phyloP scores from a whole-genome alignment of 768 basidiomycete genomes.

The Psilocybe azurescens region DNA sequence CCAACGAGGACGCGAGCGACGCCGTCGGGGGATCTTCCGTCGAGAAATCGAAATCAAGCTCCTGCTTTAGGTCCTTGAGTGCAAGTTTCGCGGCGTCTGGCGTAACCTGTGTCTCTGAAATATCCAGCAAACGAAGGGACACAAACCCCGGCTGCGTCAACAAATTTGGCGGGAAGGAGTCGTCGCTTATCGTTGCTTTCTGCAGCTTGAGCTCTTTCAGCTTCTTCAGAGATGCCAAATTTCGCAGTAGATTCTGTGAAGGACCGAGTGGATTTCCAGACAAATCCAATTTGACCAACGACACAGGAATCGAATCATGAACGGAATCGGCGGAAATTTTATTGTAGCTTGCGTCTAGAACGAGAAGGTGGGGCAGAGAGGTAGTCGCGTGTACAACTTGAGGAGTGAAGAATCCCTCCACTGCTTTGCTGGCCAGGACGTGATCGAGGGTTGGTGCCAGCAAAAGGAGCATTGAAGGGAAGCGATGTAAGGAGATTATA shows the following conservation, averaged over 20 bases:
- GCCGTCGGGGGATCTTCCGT: conserved; percentile 59
- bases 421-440: conserved; percentile 38
- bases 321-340: conserved; percentile 60
- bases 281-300: conserved; percentile 63
- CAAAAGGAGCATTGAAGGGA: conserved; percentile 68
- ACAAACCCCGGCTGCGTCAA: conserved; percentile 49
- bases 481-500: conserved; percentile 68
- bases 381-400: conserved; percentile 63
- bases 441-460: conserved; percentile 26
- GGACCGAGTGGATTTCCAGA: conserved; percentile 69
- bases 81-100: conserved; percentile 48
- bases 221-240: conserved; percentile 50
- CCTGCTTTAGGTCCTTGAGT: conserved; percentile 52
- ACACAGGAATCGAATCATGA: conserved; percentile 57
- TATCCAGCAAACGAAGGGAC: conserved; percentile 59
- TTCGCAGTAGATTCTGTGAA: conserved; percentile 47
- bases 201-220: conserved; percentile 65
- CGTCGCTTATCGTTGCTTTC: conserved; percentile 63
- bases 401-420: conserved; percentile 68
- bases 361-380: conserved; percentile 70
- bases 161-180: conserved; percentile 53
- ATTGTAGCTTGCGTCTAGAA: conserved; percentile 72
- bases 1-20: conserved; percentile 65
- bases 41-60: conserved; percentile 59
- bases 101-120: conserved; percentile 68